These are phyloP conservation scores for Trifolium dubium DNA, from an alignment of 306 rosid genomes.

Conservation along the genomic window DNA sequence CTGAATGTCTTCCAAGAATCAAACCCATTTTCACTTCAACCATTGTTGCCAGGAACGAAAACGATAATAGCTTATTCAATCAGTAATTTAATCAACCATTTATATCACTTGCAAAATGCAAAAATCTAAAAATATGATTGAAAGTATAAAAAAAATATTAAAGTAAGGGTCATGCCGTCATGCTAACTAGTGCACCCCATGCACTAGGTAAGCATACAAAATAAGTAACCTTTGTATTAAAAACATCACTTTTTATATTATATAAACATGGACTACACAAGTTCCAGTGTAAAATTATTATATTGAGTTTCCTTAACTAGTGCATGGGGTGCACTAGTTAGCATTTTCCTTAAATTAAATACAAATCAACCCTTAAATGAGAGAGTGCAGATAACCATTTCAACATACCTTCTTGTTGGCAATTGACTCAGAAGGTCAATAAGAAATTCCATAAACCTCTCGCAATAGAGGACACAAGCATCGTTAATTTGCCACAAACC, in stretches of 20 bases:
- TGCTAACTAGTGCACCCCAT: too few species aligned
- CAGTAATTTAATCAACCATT: constrained; percentile 17
- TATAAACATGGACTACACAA: too few species aligned
- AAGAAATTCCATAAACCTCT: constrained; percentile 97
- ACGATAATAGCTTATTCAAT: constrained; percentile 16
- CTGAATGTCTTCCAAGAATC: constrained; percentile 5
- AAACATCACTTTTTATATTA: too few species aligned
- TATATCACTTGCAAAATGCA: constrained; percentile 20
- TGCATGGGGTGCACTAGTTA: too few species aligned
- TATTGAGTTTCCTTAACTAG: too few species aligned
- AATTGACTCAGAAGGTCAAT: constrained; percentile 98
- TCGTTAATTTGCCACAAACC: constrained; percentile 57
- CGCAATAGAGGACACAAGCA: constrained; percentile 94
- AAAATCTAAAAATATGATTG: neutral
- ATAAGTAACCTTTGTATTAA: too few species aligned
- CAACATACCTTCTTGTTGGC: constrained; percentile 87
- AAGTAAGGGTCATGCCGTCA: too few species aligned
- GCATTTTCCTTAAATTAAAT: neutral
- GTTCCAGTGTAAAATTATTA: too few species aligned
- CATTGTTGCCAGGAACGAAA: constrained; percentile 10
- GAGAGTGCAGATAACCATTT: constrained; percentile 33
- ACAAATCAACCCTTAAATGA: constrained; percentile 5
- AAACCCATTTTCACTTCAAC: constrained; percentile 26
- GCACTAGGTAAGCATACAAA: too few species aligned
- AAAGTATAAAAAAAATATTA: too few species aligned